Conservation (phyloP, 805 yeast species). For the Sugiyamaella lignohabitans region DNA sequence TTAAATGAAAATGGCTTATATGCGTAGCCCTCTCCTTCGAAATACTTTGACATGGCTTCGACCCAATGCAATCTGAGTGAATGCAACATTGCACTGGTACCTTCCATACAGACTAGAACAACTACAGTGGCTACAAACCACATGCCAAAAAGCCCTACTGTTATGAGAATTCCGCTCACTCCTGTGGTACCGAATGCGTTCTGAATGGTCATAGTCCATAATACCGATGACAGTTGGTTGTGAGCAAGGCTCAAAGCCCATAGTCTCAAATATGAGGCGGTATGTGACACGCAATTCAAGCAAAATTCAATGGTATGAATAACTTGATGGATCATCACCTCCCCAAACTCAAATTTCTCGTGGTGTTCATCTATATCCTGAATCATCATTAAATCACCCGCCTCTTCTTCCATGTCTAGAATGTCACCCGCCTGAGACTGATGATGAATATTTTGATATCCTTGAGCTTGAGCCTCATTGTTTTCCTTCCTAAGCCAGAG, state of each 20-base stretch:
- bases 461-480: conserved; percentile 40
- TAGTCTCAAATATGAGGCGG: conserved; percentile 90
- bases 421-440: conserved; percentile 31
- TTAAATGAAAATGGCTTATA: conserved; percentile 76
- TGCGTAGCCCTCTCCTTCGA: conserved; percentile 92
- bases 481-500: conserved; percentile 55
- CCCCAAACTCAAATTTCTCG: conserved; percentile 73
- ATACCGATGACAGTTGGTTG: conserved; percentile 85
- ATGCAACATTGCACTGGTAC: conserved; percentile 98
- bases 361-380: conserved; percentile 36
- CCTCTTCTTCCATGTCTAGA: conserved; percentile 29
- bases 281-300: conserved; percentile 92
- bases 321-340: conserved; percentile 92
- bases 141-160: conserved; percentile 78
- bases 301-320: conserved; percentile 98
- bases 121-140: conserved; percentile 92
- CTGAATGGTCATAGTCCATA: conserved; percentile 93
- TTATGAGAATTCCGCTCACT: conserved; percentile 55
- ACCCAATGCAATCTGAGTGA: conserved; percentile 98
- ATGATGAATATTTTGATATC: conserved; percentile 46
- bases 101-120: conserved; percentile 94
- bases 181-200: conserved; percentile 71
- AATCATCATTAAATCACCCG: conserved; percentile 26
- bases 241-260: conserved; percentile 98
- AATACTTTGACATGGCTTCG: conserved; percentile 97